A percentile compares a stretch with the other conserved stretches of the same genome.
Evolutionary conservation across 176 grass and related monocot species (phyloP).

Genomic region (Ensete ventricosum): DNA sequence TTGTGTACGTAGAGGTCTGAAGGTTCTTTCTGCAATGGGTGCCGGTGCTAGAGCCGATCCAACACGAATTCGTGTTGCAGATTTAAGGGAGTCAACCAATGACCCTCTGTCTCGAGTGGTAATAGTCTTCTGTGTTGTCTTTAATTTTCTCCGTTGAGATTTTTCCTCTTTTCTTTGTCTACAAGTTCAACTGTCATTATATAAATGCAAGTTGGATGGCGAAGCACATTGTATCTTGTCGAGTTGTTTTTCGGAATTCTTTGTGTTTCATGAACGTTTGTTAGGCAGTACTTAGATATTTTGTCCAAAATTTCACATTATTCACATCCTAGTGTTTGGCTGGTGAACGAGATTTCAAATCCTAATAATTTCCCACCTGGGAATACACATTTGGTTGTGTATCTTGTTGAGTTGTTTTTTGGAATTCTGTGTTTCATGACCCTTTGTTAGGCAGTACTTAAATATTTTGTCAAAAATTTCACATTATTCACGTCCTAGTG

Average conservation of each 20-base stretch:
- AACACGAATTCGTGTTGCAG: conserved; percentile 88
- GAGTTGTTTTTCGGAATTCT: background rate
- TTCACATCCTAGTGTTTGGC: no score
- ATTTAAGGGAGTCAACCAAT: conserved; percentile 88
- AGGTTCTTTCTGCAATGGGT: conserved; percentile 88
- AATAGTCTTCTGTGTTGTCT: conserved; percentile 2
- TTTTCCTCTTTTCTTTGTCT: background rate
- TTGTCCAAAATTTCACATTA: no score
- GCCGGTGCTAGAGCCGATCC: conserved; percentile 92
- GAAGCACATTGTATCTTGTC: background rate
- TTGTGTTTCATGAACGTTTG: background rate
- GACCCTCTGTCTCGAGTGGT: conserved; percentile 83
- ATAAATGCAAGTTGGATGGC: background rate
- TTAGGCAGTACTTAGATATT: no score
- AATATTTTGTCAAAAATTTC: no score
- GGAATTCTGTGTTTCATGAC: background rate
- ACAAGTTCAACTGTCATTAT: background rate
- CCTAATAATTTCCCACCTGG: no score
- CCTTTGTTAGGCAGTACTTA: background rate
- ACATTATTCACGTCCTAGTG: no score
- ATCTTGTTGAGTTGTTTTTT: background rate
- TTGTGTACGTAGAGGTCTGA: conserved; percentile 62
- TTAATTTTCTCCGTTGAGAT: background rate
- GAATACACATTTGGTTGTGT: no score
- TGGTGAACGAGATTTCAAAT: no score